Evolutionary conservation across 345 rosid genomes (phyloP), one percentile per base, ranked within the genome.

Genomic region (Draba incana): DNA sequence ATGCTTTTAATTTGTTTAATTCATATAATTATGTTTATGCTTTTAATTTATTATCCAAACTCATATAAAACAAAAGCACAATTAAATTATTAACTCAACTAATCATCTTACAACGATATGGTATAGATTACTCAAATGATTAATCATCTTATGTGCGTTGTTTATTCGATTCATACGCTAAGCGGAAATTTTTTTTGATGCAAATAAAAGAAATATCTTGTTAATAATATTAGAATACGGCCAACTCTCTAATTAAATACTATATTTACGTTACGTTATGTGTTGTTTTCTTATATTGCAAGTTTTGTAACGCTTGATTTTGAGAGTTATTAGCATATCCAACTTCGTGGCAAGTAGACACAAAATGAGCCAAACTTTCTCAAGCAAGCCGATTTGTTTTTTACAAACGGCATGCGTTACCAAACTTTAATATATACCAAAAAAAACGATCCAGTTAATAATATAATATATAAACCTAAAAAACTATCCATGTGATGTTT

Each of bases 331-430:
- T 33, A 8, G 38, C 12, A 42, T 58, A 25, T 44, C 14, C 13
- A 43, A 30, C 27, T 45, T 28, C 10, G 42, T 45, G 14, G 52
- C 25, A 28, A 43, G 10, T 8, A 28, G 38, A 44, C 64, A 59
- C 49, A 20, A 59, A 62, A 48, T 41, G 59, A 51, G 44, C 73
- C 33, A n/a, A 69, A 12, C 50, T 69, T 47, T 47, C 57, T 47
- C 30, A 3, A 46, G 37, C 28, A 47, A 38, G 20, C 28, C 10
- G 39, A 56, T 56, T 56, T 56, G 47, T 56, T 55, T 55, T 53
- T 63, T 13, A 55, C 51, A 20, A 56, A 46, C 25, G 45, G 4
- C 63, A 35, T 48, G 49, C 73, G 73, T 69, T 58, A 69, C 73
- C 39, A 57, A 68, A 48, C 41, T 58, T 48, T 38, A 27, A 15